Conservation (phyloP, 805 yeast species). For the Candida loeiensis region DNA sequence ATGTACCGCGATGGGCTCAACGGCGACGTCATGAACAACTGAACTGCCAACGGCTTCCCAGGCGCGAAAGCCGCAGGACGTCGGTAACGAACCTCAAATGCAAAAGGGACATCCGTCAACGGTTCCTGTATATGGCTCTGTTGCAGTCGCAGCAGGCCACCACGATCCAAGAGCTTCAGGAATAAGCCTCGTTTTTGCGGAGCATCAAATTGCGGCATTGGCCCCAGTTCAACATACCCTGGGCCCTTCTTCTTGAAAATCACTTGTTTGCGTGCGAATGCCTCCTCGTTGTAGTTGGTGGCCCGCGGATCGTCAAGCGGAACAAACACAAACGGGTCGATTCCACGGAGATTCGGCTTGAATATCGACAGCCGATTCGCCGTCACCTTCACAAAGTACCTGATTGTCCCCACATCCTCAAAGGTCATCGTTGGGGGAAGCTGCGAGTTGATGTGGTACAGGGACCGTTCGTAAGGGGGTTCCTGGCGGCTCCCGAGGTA, state of each 20-base stretch:
- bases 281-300: slow-evolving; percentile 20
- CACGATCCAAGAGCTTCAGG: slow-evolving; percentile 22
- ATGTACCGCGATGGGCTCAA: slow-evolving; percentile 27
- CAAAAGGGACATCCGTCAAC: slow-evolving; percentile 35
- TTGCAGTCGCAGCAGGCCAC: no score
- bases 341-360: slow-evolving; percentile 44
- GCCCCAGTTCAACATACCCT: slow-evolving; percentile 37
- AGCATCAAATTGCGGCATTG: neutral
- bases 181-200: slow-evolving; percentile 25
- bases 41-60: slow-evolving; percentile 33
- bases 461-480: slow-evolving; percentile 15
- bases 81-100: slow-evolving; percentile 48
- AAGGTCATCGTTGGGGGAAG: slow-evolving; percentile 35
- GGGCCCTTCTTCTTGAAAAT: slow-evolving; percentile 39
- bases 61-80: slow-evolving; percentile 49
- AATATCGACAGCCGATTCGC: slow-evolving; percentile 51
- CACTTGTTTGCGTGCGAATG: slow-evolving; percentile 44
- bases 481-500: neutral
- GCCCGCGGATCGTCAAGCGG: slow-evolving; percentile 41
- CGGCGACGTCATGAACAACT: slow-evolving; percentile 27
- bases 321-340: slow-evolving; percentile 50
- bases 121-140: no score
- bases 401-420: slow-evolving; percentile 37
- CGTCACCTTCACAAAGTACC: slow-evolving; percentile 59
- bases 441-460: slow-evolving; percentile 15